Evolutionary conservation across 257 asterid species (phyloP), one percentile per base, ranked within the genome.

Genomic region (Phtheirospermum japonicum): DNA sequence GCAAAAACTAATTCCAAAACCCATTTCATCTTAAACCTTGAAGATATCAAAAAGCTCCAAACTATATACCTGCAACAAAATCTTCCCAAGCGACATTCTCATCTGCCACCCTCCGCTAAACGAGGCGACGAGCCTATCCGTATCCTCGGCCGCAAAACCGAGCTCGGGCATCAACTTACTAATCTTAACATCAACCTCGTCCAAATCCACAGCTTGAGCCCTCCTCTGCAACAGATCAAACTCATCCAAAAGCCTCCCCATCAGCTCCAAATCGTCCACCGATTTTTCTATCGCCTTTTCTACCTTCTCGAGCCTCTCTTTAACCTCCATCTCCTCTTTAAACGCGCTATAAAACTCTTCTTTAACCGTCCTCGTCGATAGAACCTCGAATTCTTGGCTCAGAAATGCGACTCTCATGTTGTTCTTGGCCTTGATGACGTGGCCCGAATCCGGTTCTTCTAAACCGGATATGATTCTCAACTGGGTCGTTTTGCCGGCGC

Each of bases 51-150:
- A 36, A 62, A 7, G n/a, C 40, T 23, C 28, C 16, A 39, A 39
- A 9, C 4, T 13, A 10, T 69, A 69, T 84, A 89, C 98, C 98
- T 92, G 99, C 76, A 93, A 76, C 50, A 93, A 75, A 77, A 87
- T 89, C 88, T 89, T 93, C 56, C 99, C 99, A 17, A 93, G 86
- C n/a, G 97, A 87, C 94, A 93, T 93, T 78, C 99, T 85, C 99
- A 93, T 93, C 66, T 93, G 99, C 99, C 99, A 93, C 42, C 99
- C 99, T 56, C 99, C 79, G 64, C 99, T 93, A 72, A 89, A 93
- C 1, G 99, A 93, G 5, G 99, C 99, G 66, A 93, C 99, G 5
- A 93, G 93, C 79, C 97, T 84, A 66, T 93, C 97, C 0, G 83
- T 77, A 69, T 93, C 99, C 82, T 93, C 97, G 0, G 86, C 82